These are phyloP conservation scores for Juglanconis sp. DNA, from an alignment of 2,329 filamentous ascomycete species.

Conservation along the genomic window DNA sequence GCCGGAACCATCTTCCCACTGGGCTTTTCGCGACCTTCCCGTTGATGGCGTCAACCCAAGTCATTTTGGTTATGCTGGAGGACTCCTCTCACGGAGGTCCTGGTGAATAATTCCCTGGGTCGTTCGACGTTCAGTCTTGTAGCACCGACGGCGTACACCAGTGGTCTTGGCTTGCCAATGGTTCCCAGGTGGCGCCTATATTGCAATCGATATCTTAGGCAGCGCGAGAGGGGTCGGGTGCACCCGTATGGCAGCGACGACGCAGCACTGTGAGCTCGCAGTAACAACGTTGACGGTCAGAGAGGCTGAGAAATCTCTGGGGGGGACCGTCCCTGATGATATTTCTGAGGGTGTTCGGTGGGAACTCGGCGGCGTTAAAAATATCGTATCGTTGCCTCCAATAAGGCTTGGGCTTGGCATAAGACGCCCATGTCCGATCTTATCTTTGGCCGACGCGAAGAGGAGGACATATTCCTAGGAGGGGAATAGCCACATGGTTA, in stretches of 20 bases:
- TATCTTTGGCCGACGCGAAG: background rate
- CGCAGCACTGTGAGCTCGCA: background rate
- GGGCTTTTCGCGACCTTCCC: slow-evolving; percentile 58
- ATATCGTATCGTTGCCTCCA: background rate
- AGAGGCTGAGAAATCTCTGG: background rate
- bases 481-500: background rate
- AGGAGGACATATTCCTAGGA: background rate
- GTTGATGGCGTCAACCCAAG: slow-evolving; percentile 51
- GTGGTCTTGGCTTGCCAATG: background rate
- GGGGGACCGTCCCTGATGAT: background rate
- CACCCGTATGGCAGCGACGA: background rate
- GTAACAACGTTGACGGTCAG: background rate
- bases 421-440: background rate
- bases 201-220: background rate
- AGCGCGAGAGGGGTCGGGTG: background rate
- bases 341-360: background rate
- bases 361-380: background rate
- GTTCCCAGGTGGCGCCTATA: background rate
- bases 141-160: background rate
- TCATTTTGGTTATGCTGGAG: slow-evolving; percentile 33
- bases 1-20: slow-evolving; percentile 71
- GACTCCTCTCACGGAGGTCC: background rate
- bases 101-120: background rate
- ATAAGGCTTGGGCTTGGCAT: background rate
- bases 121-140: background rate